phyloP scores from a whole-genome alignment of 768 basidiomycete genomes.

The Xanthoconium stramineum region DNA sequence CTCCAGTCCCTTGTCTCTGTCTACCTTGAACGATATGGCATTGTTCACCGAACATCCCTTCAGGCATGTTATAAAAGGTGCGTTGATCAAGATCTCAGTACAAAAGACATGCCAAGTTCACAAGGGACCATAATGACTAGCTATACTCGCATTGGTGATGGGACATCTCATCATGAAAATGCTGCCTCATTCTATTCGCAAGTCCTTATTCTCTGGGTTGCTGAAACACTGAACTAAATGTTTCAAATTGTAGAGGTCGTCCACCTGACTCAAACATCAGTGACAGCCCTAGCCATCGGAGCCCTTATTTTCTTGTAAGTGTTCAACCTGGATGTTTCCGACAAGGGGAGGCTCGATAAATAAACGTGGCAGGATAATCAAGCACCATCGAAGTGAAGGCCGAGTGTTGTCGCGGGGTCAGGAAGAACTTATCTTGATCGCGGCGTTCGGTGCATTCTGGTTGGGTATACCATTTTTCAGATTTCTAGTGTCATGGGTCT shows the following conservation, averaged over 20 bases:
- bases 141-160: constrained; percentile 42
- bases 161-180: constrained; percentile 53
- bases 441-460: constrained; percentile 71
- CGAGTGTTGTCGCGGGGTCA: constrained; percentile 64
- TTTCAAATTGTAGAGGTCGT: constrained; percentile 46
- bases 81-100: constrained; percentile 1
- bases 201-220: constrained; percentile 15
- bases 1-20: constrained; percentile 15
- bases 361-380: constrained; percentile 47
- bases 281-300: constrained; percentile 66
- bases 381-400: constrained; percentile 60
- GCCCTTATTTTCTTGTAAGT: constrained; percentile 65
- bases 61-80: constrained; percentile 33
- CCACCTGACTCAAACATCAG: constrained; percentile 69
- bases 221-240: constrained; percentile 10
- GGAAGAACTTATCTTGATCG: constrained; percentile 72
- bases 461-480: constrained; percentile 49
- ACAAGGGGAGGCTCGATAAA: neutral
- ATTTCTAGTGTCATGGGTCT: neutral
- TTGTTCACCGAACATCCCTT: constrained; percentile 32
- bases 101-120: constrained; percentile 8
- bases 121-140: constrained; percentile 30
- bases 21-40: constrained; percentile 25
- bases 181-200: constrained; percentile 36
- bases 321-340: neutral